Evolutionary conservation across 2,329 filamentous ascomycete species (phyloP), one percentile per base, ranked within the genome.

Genomic region (Fusarium pseudocircinatum): DNA sequence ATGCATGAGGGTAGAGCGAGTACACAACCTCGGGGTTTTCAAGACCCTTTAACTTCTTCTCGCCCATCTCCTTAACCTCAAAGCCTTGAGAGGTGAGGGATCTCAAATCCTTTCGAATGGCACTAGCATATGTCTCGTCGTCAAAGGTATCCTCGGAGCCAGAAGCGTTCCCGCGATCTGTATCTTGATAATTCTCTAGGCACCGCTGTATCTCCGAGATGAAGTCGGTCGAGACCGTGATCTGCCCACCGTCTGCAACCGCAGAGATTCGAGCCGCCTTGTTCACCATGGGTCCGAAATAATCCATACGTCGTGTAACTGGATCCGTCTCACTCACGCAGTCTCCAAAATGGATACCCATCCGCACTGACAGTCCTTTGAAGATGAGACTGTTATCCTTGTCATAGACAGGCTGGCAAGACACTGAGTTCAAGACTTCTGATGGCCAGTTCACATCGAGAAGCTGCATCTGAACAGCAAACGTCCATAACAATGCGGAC

Each of bases 261-360:
- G 94, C 93, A 12, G 94, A 96, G 74, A 99, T 97, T 84, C 96
- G 93, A 22, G 96, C 93, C 2, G 96, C 94, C 79, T 97, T 95
- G 84, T 99, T 99, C 78, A 99, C 96, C 95, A 99, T 99, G 20
- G 96, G 96, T 1, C 96, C 96, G 80, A 98, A 99, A 84, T 99
- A 99, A 79, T 99, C 96, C 96, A 99, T 99, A 72, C 96, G 94
- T 65, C 95, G 93, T 4, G 96, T 99, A 56, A 99, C 95, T 1
- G 96, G 96, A 82, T 99, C 96, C 54, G 93, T 93, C 82, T 99
- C 96, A 80, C 95, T 97, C 77, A 99, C 95, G 11, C 96, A 96
- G 67, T 93, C 91, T 74, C 96, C 96, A 89, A 93, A 99, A 82
- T 99, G 96, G 69, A 97, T 94, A 77, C 96, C 96, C 96, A 99